Conservation (phyloP, 257 asterid species). For the Solanum arcanum region DNA sequence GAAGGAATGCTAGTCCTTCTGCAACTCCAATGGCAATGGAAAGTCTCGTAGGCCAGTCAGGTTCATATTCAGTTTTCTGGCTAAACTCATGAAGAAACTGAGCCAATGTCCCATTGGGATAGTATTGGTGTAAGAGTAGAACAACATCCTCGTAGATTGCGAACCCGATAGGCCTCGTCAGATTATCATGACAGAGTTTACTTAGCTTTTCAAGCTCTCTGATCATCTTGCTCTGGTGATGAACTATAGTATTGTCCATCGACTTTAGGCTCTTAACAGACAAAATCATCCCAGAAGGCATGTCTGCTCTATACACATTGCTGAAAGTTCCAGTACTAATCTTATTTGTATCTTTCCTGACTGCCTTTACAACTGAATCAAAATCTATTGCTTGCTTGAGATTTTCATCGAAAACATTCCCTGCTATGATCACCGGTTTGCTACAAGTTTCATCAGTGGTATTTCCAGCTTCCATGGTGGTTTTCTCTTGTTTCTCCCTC, state of each 20-base stretch:
- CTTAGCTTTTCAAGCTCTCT: conserved; percentile 88
- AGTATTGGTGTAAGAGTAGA: conserved; percentile 59
- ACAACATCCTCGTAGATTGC: conserved; percentile 70
- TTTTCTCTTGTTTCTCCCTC: conserved; percentile 86
- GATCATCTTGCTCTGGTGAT: conserved; percentile 75
- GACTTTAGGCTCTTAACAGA: conserved; percentile 68
- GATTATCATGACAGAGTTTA: conserved; percentile 70
- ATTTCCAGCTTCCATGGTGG: conserved; percentile 29
- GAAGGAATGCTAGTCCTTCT: conserved; percentile 83
- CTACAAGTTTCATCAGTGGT: conserved; percentile 20
- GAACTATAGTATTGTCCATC: conserved; percentile 63
- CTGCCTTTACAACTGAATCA: conserved; percentile 71
- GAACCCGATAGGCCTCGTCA: conserved; percentile 75
- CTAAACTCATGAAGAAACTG: conserved; percentile 56
- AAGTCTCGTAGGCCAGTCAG: conserved; percentile 83
- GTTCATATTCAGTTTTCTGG: conserved; percentile 36
- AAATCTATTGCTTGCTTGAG: conserved; percentile 83
- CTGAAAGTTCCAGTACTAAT: conserved; percentile 78
- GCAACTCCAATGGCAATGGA: conserved; percentile 87
- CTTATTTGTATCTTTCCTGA: conserved; percentile 64
- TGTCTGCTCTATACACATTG: conserved; percentile 72
- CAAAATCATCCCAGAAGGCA: conserved; percentile 85
- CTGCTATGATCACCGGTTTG: conserved; percentile 69
- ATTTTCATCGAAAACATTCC: conserved; percentile 70
- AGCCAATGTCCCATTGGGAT: conserved; percentile 56